Percentiles rank a stretch among this genome's conserved stretches.
These are phyloP conservation scores for Hibiscus tridactylites DNA, from an alignment of 345 rosid species.

Conservation along the genomic window DNA sequence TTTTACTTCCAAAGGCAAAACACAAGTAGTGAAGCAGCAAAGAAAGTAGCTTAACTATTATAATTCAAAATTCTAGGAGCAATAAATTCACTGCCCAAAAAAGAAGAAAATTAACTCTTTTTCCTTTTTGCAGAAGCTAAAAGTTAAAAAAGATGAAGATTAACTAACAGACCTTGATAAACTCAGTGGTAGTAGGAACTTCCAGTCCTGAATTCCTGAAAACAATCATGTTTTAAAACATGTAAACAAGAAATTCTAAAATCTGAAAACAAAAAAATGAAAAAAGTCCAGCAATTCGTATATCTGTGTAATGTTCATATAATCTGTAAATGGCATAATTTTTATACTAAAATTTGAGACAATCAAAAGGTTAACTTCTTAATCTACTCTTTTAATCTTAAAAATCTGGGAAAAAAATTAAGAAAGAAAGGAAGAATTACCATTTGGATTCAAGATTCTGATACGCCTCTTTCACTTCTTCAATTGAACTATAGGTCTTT, in stretches of 20 bases:
- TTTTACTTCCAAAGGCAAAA: background rate
- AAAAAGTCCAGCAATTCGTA: background rate
- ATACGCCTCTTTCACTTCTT: conserved; percentile 63
- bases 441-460: conserved; percentile 48
- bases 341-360: background rate
- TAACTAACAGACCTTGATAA: conserved; percentile 51
- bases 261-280: background rate
- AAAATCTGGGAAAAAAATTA: background rate
- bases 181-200: conserved; percentile 34
- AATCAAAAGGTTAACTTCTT: background rate
- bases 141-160: background rate
- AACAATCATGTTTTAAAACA: conserved; percentile 7
- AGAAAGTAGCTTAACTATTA: background rate
- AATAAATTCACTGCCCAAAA: background rate
- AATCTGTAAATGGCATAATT: background rate
- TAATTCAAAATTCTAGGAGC: background rate
- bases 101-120: background rate
- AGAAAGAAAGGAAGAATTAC: conserved; percentile 25
- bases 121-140: background rate
- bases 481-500: conserved; percentile 40
- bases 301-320: background rate
- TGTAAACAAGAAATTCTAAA: background rate
- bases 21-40: background rate
- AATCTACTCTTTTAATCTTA: background rate
- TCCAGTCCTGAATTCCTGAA: conserved; percentile 53